These are phyloP conservation scores for Metschnikowia borealis DNA, from an alignment of 805 yeast genomes.

Conservation along the genomic window DNA sequence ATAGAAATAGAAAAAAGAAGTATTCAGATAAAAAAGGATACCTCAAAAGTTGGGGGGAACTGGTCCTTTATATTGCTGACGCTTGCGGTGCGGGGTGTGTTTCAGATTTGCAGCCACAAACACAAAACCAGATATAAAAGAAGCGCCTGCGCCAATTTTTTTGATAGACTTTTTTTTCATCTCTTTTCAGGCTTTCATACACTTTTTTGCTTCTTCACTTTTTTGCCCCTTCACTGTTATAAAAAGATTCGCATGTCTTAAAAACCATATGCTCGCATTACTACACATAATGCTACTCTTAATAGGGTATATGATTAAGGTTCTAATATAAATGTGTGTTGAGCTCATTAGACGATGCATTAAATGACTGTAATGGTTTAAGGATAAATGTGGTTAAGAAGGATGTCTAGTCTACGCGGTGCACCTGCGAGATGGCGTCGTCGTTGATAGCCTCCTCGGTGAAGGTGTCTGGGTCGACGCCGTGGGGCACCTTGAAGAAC, in stretches of 20 bases:
- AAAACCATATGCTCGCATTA: no score
- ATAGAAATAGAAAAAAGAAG: no score
- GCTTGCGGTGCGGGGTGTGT: not conserved
- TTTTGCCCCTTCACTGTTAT: no score
- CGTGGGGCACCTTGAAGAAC: slow-evolving; percentile 38
- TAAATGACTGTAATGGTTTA: no score
- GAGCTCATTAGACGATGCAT: no score
- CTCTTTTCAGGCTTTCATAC: not conserved
- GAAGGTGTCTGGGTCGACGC: slow-evolving; percentile 13
- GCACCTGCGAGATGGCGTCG: slow-evolving; percentile 8
- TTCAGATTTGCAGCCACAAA: slow-evolving; percentile 1
- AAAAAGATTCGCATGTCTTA: no score
- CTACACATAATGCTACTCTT: no score
- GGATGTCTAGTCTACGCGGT: not conserved
- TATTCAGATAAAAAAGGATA: not conserved
- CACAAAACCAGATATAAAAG: not conserved
- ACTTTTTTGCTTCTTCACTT: not conserved
- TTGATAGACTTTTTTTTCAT: not conserved
- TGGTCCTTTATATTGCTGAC: not conserved
- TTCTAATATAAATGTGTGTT: no score
- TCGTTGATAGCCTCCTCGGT: slow-evolving; percentile 18
- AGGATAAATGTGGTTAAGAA: no score
- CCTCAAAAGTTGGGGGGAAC: not conserved
- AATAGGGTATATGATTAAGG: no score
- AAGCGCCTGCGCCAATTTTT: not conserved